phyloP scores from a whole-genome alignment of 805 yeast species.

The Ogataea degrootiae region DNA sequence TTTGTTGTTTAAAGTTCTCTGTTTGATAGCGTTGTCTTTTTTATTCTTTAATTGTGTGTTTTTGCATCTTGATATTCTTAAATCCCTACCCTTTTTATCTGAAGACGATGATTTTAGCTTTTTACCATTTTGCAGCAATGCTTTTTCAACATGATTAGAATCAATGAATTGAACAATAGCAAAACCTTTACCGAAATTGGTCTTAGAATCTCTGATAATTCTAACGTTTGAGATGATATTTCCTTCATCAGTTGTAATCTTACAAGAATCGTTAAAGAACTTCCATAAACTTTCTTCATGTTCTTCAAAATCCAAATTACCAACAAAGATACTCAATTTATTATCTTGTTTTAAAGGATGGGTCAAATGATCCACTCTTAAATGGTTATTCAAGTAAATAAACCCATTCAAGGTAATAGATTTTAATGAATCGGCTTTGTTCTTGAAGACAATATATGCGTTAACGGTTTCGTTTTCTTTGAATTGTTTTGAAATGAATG shows the following conservation, averaged over 20 bases:
- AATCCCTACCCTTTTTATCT: conserved; percentile 44
- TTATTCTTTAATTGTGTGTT: conserved; percentile 28
- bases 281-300: conserved; percentile 86
- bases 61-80: conserved; percentile 75
- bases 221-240: conserved; percentile 75
- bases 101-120: conserved; percentile 31
- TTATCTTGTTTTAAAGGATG: conserved; percentile 86
- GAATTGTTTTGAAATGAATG: conserved; percentile 74
- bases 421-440: conserved; percentile 43
- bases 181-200: conserved; percentile 95
- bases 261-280: conserved; percentile 53
- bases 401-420: conserved; percentile 56
- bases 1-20: not conserved
- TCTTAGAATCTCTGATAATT: conserved; percentile 84
- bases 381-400: conserved; percentile 65
- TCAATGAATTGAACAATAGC: conserved; percentile 91
- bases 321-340: conserved; percentile 82
- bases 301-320: conserved; percentile 91
- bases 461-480: conserved; percentile 77
- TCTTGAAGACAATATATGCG: conserved; percentile 78
- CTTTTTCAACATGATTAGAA: conserved; percentile 68
- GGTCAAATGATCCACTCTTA: conserved; percentile 89
- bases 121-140: conserved; percentile 71
- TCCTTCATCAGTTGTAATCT: conserved; percentile 39
- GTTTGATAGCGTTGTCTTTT: conserved; percentile 12